These are phyloP conservation scores for Viola pubescens DNA, from an alignment of 441 rosid genomes.

Conservation along the genomic window DNA sequence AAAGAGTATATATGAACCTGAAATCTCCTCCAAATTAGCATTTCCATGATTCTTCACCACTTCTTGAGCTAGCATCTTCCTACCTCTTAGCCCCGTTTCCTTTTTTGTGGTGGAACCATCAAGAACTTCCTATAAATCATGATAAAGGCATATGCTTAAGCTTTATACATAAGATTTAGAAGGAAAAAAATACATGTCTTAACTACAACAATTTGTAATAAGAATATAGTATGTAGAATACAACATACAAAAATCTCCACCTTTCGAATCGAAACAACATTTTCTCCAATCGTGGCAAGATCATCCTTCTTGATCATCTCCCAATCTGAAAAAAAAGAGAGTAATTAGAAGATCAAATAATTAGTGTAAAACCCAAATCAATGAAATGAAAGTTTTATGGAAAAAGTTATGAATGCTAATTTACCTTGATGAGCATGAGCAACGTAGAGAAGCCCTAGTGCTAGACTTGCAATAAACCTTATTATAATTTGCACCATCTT, in stretches of 20 bases:
- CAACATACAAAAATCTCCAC: constrained; percentile 6
- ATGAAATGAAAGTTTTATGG: neutral
- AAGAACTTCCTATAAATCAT: constrained; percentile 22
- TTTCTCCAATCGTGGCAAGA: constrained; percentile 10
- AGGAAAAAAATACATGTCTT: neutral
- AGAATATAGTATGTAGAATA: neutral
- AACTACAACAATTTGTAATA: neutral
- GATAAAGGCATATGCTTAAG: neutral
- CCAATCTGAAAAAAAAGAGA: constrained; percentile 14
- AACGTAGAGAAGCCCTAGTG: constrained; percentile 23
- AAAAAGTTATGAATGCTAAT: neutral
- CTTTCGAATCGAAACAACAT: constrained; percentile 14
- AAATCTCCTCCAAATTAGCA: constrained; percentile 20
- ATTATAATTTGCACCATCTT: constrained; percentile 21
- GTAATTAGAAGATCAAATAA: constrained; percentile 1
- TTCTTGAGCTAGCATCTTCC: constrained; percentile 24
- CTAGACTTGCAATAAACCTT: constrained; percentile 11
- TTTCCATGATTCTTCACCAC: neutral
- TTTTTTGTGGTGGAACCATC: constrained; percentile 15
- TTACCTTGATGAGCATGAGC: constrained; percentile 31
- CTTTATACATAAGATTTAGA: neutral
- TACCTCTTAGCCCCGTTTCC: constrained; percentile 22
- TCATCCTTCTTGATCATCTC: neutral
- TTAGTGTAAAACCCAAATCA: neutral
- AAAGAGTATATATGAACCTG: constrained; percentile 40